Conservation (phyloP, 1,139 yeast genomes). For the Suhomyces bokatorum region DNA sequence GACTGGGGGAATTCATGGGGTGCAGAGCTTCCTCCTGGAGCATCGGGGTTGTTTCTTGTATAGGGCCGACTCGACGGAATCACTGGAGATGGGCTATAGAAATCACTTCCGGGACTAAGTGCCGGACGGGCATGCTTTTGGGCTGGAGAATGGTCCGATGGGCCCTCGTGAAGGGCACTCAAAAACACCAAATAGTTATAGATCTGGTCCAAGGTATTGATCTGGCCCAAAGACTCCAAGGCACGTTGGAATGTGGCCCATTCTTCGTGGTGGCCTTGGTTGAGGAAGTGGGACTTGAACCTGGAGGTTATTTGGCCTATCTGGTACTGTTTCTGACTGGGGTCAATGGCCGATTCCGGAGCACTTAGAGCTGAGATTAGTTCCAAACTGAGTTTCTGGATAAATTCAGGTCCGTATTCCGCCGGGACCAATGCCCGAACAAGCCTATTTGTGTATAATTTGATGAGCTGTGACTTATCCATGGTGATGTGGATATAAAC, state of each 20-base stretch:
- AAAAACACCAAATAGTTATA: constrained; percentile 40
- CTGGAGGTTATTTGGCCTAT: constrained; percentile 23
- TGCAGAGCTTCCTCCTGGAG: background rate
- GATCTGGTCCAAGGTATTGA: constrained; percentile 35
- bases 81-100: constrained; percentile 3
- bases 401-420: constrained; percentile 42
- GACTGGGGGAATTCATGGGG: constrained; percentile 7
- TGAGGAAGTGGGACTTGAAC: constrained; percentile 30
- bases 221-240: constrained; percentile 31
- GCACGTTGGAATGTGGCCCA: constrained; percentile 37
- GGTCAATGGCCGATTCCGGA: constrained; percentile 10
- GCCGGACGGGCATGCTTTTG: background rate
- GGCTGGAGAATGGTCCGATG: background rate
- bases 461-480: constrained; percentile 36
- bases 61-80: constrained; percentile 7
- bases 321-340: constrained; percentile 16
- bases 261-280: constrained; percentile 24
- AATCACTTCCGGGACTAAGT: constrained; percentile 6
- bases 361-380: constrained; percentile 21
- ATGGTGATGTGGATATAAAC: constrained; percentile 17
- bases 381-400: constrained; percentile 36
- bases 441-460: constrained; percentile 37
- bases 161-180: constrained; percentile 13
- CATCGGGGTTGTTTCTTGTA: constrained; percentile 4
- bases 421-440: constrained; percentile 42